Evolutionary conservation across 805 yeast species (phyloP), one percentile per base, ranked within the genome.

Genomic region (Starmerella apis): DNA sequence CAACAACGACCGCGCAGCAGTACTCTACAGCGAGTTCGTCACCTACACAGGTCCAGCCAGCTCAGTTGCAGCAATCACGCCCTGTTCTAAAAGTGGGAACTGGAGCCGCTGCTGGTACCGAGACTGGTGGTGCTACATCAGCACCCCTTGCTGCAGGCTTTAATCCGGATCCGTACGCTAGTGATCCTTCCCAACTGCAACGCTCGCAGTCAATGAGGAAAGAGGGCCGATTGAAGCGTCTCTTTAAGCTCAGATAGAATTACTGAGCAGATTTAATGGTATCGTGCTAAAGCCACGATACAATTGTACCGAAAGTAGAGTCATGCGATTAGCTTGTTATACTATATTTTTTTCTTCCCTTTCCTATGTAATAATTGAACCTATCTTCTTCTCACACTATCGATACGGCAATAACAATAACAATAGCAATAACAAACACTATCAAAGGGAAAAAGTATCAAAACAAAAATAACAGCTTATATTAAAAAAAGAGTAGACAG

Each of bases 221-320:
- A 24, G 47, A 28, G 28, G 44, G 49, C 47, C 33, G 41, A n/a
- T 23, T 53, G 42, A 46, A 41, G 37, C 54, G 54, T 9, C 48
- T 53, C 25, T 46, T 53, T 38, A 45, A 47, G 43, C 33, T 41
- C n/a, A n/a, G 16, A 5, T 41, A 27, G 23, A 14, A 11, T 31
- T 14, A 7, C n/a, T 31, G 35, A 2, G 11, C n/a, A 7, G n/a
- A 10, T 31, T 14, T 31, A 31, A 31, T 31, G 16, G 16, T 31
- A 31, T 18, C n/a, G 35, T 14, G n/a, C n/a, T n/a, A n/a, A n/a
- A n/a, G n/a, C n/a, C n/a, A n/a, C n/a, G n/a, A n/a, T n/a, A n/a
- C n/a, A n/a, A n/a, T n/a, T n/a, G n/a, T n/a, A n/a, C n/a, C n/a
- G n/a, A n/a, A n/a, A n/a, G 35, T 27, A 9, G 30, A 27, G 11